Percentiles rank a stretch among this genome's conserved stretches.
Conservation (phyloP, 2,329 filamentous ascomycete genomes). For the Westerdykella ornata region DNA sequence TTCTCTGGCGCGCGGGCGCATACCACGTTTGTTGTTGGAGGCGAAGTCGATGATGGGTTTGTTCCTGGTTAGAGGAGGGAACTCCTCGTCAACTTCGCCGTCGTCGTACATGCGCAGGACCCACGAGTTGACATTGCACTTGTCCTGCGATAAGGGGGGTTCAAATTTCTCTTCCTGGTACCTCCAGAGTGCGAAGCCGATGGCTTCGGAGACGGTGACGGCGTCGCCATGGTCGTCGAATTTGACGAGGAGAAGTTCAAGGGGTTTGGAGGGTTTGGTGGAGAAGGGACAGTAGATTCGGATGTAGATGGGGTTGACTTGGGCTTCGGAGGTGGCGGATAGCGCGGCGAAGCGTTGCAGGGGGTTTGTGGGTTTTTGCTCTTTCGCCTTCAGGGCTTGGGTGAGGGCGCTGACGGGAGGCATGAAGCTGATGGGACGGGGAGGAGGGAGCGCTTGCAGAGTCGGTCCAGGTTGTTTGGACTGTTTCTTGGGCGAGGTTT, state of each 20-base stretch:
- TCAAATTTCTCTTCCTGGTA: conserved; percentile 72
- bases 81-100: conserved; percentile 79
- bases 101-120: conserved; percentile 77
- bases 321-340: conserved; percentile 68
- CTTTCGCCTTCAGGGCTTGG: conserved; percentile 65
- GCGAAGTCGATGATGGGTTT: conserved; percentile 72
- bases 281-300: conserved; percentile 73
- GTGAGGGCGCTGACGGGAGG: conserved; percentile 66
- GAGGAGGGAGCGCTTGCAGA: conserved; percentile 62
- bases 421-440: conserved; percentile 63
- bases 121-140: conserved; percentile 75
- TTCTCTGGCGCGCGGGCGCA: conserved; percentile 59
- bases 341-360: conserved; percentile 71
- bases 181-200: conserved; percentile 69
- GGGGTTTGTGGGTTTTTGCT: conserved; percentile 61
- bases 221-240: conserved; percentile 62
- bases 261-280: conserved; percentile 55
- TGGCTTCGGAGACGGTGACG: conserved; percentile 72
- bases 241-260: conserved; percentile 65
- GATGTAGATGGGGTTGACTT: conserved; percentile 60
- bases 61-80: conserved; percentile 68
- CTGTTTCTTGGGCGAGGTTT: conserved; percentile 55
- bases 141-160: conserved; percentile 57
- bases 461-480: conserved; percentile 48
- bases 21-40: conserved; percentile 65